phyloP scores from a whole-genome alignment of 2,329 filamentous ascomycete genomes.

The Bipolaris zeicola region DNA sequence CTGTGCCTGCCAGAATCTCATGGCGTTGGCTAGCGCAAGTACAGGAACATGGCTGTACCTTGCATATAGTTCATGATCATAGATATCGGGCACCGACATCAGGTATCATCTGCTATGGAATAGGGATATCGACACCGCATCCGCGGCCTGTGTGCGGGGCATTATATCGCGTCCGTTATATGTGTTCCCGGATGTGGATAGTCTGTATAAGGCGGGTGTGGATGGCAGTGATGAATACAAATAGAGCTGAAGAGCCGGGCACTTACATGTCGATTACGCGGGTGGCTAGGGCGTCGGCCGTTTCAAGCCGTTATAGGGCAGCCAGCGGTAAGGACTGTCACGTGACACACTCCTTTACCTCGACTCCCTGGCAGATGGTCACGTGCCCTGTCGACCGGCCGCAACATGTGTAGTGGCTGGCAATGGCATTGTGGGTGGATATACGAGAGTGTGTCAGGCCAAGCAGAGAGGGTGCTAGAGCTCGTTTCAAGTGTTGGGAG shows the following conservation, averaged over 20 bases:
- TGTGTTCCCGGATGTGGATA: not conserved
- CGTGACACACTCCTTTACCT: not conserved
- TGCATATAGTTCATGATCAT: slow-evolving; percentile 9
- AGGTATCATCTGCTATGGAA: slow-evolving; percentile 4
- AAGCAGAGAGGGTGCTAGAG: not conserved
- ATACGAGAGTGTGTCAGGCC: not conserved
- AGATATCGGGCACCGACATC: not conserved
- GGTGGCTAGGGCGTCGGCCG: slow-evolving; percentile 12
- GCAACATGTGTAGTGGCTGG: not conserved
- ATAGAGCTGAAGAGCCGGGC: slow-evolving; percentile 1
- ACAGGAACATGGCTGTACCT: slow-evolving; percentile 12
- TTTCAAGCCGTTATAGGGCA: slow-evolving; percentile 12
- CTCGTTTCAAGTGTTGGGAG: slow-evolving; percentile 10
- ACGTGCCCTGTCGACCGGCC: not conserved
- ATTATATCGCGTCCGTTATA: not conserved
- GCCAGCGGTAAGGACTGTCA: slow-evolving; percentile 6
- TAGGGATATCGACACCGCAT: not conserved
- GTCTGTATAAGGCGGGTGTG: no score
- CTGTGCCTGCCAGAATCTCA: slow-evolving; percentile 8
- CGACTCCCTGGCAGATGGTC: not conserved
- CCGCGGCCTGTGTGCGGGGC: not conserved
- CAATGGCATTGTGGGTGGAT: not conserved
- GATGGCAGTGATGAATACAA: not conserved
- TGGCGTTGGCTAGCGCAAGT: slow-evolving; percentile 12
- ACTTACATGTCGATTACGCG: slow-evolving; percentile 8